Conservation (phyloP, 2,329 filamentous ascomycete species). For the Raffaelea albimanens region DNA sequence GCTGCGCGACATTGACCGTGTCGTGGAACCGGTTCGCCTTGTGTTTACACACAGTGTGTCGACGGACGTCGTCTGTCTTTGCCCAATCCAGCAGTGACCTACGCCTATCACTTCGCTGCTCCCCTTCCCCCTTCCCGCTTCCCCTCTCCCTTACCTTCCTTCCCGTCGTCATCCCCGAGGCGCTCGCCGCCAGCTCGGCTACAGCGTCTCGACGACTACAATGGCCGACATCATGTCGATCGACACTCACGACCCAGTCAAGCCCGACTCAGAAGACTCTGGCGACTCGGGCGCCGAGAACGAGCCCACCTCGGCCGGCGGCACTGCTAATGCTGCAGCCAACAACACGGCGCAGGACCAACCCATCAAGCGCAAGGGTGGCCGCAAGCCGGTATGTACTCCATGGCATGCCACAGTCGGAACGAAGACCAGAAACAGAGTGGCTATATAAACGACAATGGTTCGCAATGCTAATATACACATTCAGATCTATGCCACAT, state of each 20-base stretch:
- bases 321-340: conserved; percentile 20
- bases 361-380: conserved; percentile 90
- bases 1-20: too few relatives aligned
- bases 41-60: too few relatives aligned
- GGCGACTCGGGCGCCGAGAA: conserved; percentile 50
- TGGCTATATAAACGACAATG: too few relatives aligned
- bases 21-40: too few relatives aligned
- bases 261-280: conserved; percentile 54
- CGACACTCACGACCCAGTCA: conserved; percentile 47
- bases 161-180: conserved; percentile 15
- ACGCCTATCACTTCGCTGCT: neutral
- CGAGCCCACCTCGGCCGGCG: conserved; percentile 31
- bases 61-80: too few relatives aligned
- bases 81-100: too few relatives aligned
- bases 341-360: conserved; percentile 40
- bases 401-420: neutral
- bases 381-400: conserved; percentile 78
- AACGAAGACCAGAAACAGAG: too few relatives aligned
- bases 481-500: conserved; percentile 88
- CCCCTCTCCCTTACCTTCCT: neutral
- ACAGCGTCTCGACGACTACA: conserved; percentile 26
- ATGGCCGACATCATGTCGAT: conserved; percentile 63
- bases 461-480: too few relatives aligned
- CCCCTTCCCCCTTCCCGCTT: neutral
- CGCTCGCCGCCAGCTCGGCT: conserved; percentile 33